phyloP scores from a whole-genome alignment of 73 alveolate species.

The Tetrahymena thermophila region DNA sequence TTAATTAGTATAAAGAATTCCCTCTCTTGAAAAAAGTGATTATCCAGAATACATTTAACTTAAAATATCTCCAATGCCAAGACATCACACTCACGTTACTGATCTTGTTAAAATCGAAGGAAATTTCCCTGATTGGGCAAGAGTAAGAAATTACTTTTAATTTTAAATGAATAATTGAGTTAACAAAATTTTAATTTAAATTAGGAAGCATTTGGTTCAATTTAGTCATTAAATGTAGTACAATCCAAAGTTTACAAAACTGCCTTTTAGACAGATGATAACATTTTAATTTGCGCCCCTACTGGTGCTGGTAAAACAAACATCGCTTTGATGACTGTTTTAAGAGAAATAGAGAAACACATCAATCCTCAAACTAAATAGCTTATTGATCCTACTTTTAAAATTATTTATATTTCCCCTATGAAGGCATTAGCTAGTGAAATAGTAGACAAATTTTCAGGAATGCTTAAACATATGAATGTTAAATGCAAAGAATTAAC shows the following conservation, averaged over 20 bases:
- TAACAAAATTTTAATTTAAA: neutral
- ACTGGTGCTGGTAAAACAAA: slow-evolving; percentile 99
- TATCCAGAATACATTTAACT: neutral
- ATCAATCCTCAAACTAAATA: slow-evolving; percentile 51
- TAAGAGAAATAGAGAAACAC: slow-evolving; percentile 75
- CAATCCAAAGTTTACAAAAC: slow-evolving; percentile 80
- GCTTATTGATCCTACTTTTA: slow-evolving; percentile 69
- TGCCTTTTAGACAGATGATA: slow-evolving; percentile 83
- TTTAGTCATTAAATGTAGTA: slow-evolving; percentile 78
- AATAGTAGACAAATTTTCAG: slow-evolving; percentile 79
- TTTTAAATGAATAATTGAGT: neutral
- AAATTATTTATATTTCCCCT: slow-evolving; percentile 95
- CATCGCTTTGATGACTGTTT: slow-evolving; percentile 87
- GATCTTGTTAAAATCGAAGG: neutral
- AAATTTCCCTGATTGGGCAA: neutral
- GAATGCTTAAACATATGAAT: slow-evolving; percentile 82
- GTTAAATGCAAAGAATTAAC: slow-evolving; percentile 95
- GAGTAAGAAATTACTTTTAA: neutral
- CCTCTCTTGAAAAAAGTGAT: neutral
- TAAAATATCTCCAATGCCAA: neutral
- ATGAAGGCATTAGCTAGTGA: slow-evolving; percentile 97
- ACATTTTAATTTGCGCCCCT: slow-evolving; percentile 94
- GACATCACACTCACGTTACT: neutral
- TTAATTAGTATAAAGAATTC: neutral
- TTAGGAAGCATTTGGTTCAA: slow-evolving; percentile 70